Base-by-base conservation (phyloP, 177 flowering plant species). In the Vitis hybrid region DNA sequence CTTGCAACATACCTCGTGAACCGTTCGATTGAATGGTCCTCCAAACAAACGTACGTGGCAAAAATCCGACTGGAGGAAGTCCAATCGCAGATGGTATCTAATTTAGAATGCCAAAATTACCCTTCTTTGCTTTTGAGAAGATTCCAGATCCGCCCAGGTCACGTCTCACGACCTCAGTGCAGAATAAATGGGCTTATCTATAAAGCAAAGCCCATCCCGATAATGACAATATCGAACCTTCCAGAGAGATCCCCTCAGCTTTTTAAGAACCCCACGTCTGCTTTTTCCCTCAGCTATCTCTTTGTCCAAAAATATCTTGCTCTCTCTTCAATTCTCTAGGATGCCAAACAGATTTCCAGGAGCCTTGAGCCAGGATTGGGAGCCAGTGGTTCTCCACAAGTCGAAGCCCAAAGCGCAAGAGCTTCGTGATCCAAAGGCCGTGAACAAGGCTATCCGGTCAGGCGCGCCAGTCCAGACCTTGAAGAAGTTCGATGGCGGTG, bases 361-460 rank as follows among this genome's bases (percentile, higher is more conserved):
- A 12, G 82, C 80, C 2, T 63, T 87, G 11, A 21, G 79, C 2
- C 97, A 89, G 65, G 94, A 89, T 69, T 90, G 94, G 97, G 94
- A 92, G 64, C 89, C 97, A 5, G 85, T 90, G 51, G 89, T 90
- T 30, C 82, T 92, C 10, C 87, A 75, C 82, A 90, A 90, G 75
- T 45, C 87, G 14, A 84, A 75, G 72, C 78, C 85, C 26, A 88
- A 87, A 66, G 64, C 83, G 0, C 80, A 76, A 30, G 90, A 83
- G 58, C 85, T 88, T 15, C 83, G 86, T 32, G 84, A 87, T 63
- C 84, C 87, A 2, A 88, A 88, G 75, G 88, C 85, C 13, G 91
- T 90, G 65, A 87, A 90, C 83, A 78, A 80, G 63, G 97, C 97
- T 0, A 72, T 87, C 17, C 78, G 93, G 4, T 9, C 85, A 11